Evolutionary conservation across 345 rosid species (phyloP), one percentile per base, ranked within the genome.

Genomic region (Moricandia arvensis): DNA sequence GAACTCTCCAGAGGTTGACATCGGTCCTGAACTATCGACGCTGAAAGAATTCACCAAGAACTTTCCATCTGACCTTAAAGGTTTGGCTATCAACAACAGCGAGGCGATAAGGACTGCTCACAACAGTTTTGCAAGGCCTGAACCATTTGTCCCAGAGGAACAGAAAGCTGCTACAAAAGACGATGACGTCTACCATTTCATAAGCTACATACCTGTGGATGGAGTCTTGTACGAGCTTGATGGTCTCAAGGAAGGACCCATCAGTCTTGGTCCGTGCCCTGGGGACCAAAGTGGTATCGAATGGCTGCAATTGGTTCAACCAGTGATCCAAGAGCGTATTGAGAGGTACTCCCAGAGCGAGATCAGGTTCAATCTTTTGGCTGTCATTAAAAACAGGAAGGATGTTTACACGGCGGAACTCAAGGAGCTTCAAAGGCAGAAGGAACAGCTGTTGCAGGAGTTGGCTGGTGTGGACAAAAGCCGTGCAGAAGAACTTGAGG

Each of bases 71-170:
- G 99, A 93, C 12, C 91, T 95, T 31, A 95, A 88, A 80, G 99
- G 99, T 59, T 79, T 95, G 80, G 98, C 99, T 9, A 95, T 95
- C 76, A 95, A 95, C 72, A 95, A 93, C 83, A 90, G 99, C 38
- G 99, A 92, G 41, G 90, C 97, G 7, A 90, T 95, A 27, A 89
- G 99, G 7, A 63, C 88, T 8, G 97, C 98, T 35, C 99, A 95
- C 80, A 95, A 95, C 78, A 92, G 97, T 82, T 95, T 92, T 58
- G 97, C 98, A n/a, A 85, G 99, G 80, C 97, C 98, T 3, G 98
- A 93, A 82, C 99, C 99, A 35, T 95, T 95, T 75, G 85, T 93
- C 60, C 93, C 88, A 0, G 99, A 90, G 66, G 98, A 95, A 81
- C 97, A 89, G 76, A 95, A 90, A 81, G 66, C 86, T 21, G 93